These are phyloP conservation scores for Xylariaceae sp. DNA, from an alignment of 2,329 filamentous ascomycete species.

Conservation along the genomic window DNA sequence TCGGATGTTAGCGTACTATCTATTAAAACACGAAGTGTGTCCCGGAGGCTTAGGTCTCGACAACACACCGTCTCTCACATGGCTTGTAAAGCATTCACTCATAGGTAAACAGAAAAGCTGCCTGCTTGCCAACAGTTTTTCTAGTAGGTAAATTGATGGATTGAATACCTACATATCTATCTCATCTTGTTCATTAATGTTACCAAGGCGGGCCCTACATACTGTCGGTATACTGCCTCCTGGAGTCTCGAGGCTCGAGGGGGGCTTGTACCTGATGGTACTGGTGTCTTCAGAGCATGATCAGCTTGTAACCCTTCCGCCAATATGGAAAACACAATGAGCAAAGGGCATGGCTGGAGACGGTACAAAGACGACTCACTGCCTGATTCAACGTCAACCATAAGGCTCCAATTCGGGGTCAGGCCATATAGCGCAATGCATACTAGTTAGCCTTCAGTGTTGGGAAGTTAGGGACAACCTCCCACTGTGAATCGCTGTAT, in stretches of 20 bases:
- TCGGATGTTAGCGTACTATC: not conserved
- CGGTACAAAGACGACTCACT: constrained; percentile 19
- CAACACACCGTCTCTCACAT: not conserved
- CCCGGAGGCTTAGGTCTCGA: not conserved
- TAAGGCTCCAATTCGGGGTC: not conserved
- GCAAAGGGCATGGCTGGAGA: not conserved
- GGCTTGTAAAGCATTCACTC: not conserved
- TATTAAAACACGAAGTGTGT: too few relatives aligned
- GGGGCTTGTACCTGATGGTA: constrained; percentile 14
- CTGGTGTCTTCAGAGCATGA: constrained; percentile 20
- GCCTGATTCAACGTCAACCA: constrained; percentile 9
- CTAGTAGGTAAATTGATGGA: constrained; percentile 4
- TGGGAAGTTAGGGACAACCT: constrained; percentile 14
- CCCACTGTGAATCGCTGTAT: constrained; percentile 25
- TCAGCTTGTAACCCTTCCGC: constrained; percentile 1
- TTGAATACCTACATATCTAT: constrained; percentile 17
- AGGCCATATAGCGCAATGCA: not conserved
- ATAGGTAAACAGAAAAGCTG: not conserved
- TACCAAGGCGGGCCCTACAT: not conserved
- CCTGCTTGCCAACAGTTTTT: not conserved
- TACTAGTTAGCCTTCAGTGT: constrained; percentile 5
- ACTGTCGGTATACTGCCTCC: constrained; percentile 5
- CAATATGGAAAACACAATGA: constrained; percentile 5
- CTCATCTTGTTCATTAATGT: constrained; percentile 6
- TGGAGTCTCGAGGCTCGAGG: not conserved